A percentile compares a stretch with the other conserved stretches of the same genome.
phyloP scores from a whole-genome alignment of 371 early-diverging fungal species.

The Apophysomyces elegans region DNA sequence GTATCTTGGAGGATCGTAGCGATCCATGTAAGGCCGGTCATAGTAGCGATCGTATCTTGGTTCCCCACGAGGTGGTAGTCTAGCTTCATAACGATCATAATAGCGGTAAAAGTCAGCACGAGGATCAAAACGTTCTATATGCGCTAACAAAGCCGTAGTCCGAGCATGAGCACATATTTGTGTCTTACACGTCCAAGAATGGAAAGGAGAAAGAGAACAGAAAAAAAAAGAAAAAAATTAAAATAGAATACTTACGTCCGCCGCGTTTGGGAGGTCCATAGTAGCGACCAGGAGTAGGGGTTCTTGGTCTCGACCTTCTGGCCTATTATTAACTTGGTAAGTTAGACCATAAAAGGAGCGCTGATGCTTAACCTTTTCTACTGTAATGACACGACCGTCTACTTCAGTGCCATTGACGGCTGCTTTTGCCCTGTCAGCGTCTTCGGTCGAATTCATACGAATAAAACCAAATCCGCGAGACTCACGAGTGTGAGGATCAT shows the following conservation, averaged over 20 bases:
- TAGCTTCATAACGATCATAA: conserved; percentile 30
- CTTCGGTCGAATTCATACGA: conserved; percentile 71
- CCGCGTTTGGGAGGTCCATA: conserved; percentile 79
- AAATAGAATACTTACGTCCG: conserved; percentile 30
- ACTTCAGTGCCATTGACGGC: conserved; percentile 69
- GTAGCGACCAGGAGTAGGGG: conserved; percentile 90
- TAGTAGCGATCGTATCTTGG: conserved; percentile 52
- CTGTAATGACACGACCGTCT: conserved; percentile 74
- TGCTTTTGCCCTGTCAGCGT: conserved; percentile 74
- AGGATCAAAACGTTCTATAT: conserved; percentile 30
- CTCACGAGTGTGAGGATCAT: conserved; percentile 82
- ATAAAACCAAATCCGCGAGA: conserved; percentile 89
- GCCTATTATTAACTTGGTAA: conserved; percentile 42
- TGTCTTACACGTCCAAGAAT: conserved; percentile 21
- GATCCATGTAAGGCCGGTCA: conserved; percentile 60
- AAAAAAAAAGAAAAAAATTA: conserved; percentile 4
- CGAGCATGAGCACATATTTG: conserved; percentile 10
- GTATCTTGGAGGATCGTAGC: conserved; percentile 58
- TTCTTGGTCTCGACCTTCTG: conserved; percentile 73
- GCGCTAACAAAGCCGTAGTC: conserved; percentile 30
- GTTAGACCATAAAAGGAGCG: neutral
- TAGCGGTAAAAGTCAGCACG: conserved; percentile 27
- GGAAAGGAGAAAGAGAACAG: neutral
- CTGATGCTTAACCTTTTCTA: conserved; percentile 65
- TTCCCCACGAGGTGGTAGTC: conserved; percentile 42